Percentiles rank a stretch among this genome's conserved stretches.
These are phyloP conservation scores for Aspergillus proliferans DNA, from an alignment of 2,329 filamentous ascomycete genomes.

Conservation along the genomic window DNA sequence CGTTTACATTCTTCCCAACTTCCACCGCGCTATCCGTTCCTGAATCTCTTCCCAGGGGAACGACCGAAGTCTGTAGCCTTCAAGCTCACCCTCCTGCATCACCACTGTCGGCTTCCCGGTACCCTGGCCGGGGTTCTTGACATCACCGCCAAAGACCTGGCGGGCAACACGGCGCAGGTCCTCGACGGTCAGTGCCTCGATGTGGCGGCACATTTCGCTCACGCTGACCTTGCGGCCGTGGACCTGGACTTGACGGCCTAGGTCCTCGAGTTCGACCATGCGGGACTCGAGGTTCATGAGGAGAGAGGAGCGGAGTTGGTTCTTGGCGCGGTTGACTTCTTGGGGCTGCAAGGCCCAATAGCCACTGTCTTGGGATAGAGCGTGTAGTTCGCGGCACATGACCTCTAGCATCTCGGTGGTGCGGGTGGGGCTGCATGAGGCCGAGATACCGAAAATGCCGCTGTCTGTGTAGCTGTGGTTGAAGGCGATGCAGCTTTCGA, in stretches of 20 bases:
- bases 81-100: constrained; percentile 78
- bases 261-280: constrained; percentile 96
- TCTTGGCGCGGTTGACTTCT: constrained; percentile 91
- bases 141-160: constrained; percentile 68
- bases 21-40: constrained; percentile 75
- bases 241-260: constrained; percentile 93
- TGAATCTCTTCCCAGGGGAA: constrained; percentile 87
- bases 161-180: constrained; percentile 78
- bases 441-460: constrained; percentile 89
- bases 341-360: constrained; percentile 63
- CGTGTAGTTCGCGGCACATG: constrained; percentile 83
- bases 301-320: constrained; percentile 81
- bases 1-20: constrained; percentile 59
- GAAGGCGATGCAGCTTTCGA: constrained; percentile 91
- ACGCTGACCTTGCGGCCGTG: constrained; percentile 89
- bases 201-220: constrained; percentile 83
- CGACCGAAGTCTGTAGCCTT: constrained; percentile 59
- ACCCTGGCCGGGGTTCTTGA: constrained; percentile 68
- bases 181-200: constrained; percentile 70
- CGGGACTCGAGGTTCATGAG: constrained; percentile 96
- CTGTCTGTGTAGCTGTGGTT: constrained; percentile 97
- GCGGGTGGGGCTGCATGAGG: constrained; percentile 72
- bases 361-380: constrained; percentile 69
- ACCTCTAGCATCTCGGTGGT: constrained; percentile 84
- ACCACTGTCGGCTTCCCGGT: constrained; percentile 91